Evolutionary conservation across 768 basidiomycete species (phyloP), one percentile per base, ranked within the genome.

Genomic region (Tubosaeta sp.): DNA sequence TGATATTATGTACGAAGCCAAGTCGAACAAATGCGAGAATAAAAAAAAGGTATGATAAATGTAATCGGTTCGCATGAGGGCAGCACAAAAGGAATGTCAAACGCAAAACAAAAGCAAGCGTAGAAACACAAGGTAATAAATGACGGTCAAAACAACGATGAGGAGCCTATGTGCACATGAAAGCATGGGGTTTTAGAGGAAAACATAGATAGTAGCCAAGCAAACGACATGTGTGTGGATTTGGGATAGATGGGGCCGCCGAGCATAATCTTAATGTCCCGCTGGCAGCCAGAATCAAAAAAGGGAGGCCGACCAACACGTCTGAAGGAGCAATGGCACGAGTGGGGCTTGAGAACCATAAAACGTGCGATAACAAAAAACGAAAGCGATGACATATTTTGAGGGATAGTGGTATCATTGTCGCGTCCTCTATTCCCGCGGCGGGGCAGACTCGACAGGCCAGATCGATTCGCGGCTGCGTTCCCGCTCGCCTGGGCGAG

Each of bases 1-100:
- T 67, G 60, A 58, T 65, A 69, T 69, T 67, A 69, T 67, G 62
- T 69, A 65, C 46, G 57, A 47, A 59, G 41, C 19, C 34, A 49
- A 49, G 40, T 42, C 35, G 49, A 64, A 67, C 55, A 50, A 56
- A 62, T 58, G 58, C 54, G 36, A 47, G 48, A 54, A 60, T 36
- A 49, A 30, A 35, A 35, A 18, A 35, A 50, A 40, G 46, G 58
- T 52, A 51, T 50, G 49, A 56, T 48, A 49, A 53, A 38, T 53
- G 34, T 21, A 56, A 57, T 47, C 21, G 40, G 49, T 49, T 49
- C 49, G 49, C 57, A 61, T 51, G 49, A 44, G 22, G 46, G 59
- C 27, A 48, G 49, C 35, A 60, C 44, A 49, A 46, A 29, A 44
- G 35, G 31, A 46, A 41, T 43, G 51, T 56, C 47, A 36, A 52